These are phyloP conservation scores for Pyrenophora tritici-repentis DNA, from an alignment of 2,329 filamentous ascomycete species.

Conservation along the genomic window DNA sequence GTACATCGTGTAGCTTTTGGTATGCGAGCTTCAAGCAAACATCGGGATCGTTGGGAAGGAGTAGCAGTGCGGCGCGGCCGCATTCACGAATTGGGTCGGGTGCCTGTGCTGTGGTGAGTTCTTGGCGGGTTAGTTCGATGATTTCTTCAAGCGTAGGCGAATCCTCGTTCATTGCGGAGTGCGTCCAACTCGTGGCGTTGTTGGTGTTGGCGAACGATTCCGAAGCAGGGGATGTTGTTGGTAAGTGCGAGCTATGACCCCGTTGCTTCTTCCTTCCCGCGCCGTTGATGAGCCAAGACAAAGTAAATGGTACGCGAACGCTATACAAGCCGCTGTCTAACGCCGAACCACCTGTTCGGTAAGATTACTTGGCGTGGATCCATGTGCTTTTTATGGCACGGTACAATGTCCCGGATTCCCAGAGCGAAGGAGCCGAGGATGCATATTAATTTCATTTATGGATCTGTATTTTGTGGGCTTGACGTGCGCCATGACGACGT, in stretches of 20 bases:
- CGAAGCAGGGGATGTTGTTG: constrained; percentile 1
- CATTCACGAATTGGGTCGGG: constrained; percentile 47
- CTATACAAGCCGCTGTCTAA: constrained; percentile 1
- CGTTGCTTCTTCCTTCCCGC: constrained; percentile 9
- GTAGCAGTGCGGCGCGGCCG: constrained; percentile 46
- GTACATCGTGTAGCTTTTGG: constrained; percentile 70
- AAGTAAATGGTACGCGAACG: constrained; percentile 14
- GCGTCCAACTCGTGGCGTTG: neutral
- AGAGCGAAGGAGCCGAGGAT: constrained; percentile 10
- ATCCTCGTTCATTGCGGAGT: constrained; percentile 12
- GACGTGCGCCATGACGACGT: constrained; percentile 14
- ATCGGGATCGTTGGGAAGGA: constrained; percentile 48
- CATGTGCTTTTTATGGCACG: neutral
- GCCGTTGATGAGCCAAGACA: constrained; percentile 17
- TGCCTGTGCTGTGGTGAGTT: constrained; percentile 26
- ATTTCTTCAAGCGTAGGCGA: constrained; percentile 33
- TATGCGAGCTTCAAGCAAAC: constrained; percentile 65
- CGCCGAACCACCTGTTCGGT: constrained; percentile 6
- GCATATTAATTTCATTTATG: constrained; percentile 20
- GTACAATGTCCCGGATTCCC: neutral
- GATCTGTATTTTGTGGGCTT: constrained; percentile 14
- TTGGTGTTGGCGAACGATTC: neutral
- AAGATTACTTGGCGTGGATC: constrained; percentile 2
- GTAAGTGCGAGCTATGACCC: constrained; percentile 15
- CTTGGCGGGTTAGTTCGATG: constrained; percentile 27